Evolutionary conservation across 208 protist genomes (phyloP), one percentile per base, ranked within the genome.

Genomic region (Angomonas desouzai): DNA sequence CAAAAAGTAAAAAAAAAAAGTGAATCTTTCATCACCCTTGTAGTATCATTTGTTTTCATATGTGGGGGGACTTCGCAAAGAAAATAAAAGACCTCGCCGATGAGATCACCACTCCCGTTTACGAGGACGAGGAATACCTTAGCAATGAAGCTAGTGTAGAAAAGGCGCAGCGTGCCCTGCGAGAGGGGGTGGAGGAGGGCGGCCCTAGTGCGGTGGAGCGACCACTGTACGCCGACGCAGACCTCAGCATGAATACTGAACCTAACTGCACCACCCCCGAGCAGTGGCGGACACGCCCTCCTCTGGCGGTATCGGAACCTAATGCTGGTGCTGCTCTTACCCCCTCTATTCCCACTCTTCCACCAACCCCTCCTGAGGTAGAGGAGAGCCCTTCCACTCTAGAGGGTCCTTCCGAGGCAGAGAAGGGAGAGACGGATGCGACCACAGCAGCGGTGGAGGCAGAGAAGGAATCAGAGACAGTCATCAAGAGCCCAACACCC

Each of bases 51-150:
- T 43, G 36, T 13, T 43, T 51, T 57, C 23, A 11, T 36, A 85
- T 90, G 74, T 88, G 78, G 79, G 83, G 49, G 22, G 79, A 74
- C 22, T 79, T 84, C 38, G 81, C 75, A n/a, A 69, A 77, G 32
- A 85, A 84, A 55, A 63, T 93, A 10, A 93, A 87, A 58, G 79
- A 85, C 33, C 75, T 93, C 25, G 83, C 87, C 3, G 81, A 83
- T 38, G 83, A 91, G 36, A 85, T 93, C 38, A 75, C 84, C 4
- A 67, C 76, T 0, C 87, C 87, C 0, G 72, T 76, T 13, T 87
- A 76, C 68, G 81, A 86, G 2, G 78, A 85, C 9, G 72, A 64
- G 18, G 61, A 62, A 45, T 66, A 60, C 4, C 25, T 40, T 3
- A 36, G 51, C 25, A 36, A 29, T n/a, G 51, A 57, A 23, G 51